phyloP scores from a whole-genome alignment of 441 rosid species.

The Euphorbia celastroides region DNA sequence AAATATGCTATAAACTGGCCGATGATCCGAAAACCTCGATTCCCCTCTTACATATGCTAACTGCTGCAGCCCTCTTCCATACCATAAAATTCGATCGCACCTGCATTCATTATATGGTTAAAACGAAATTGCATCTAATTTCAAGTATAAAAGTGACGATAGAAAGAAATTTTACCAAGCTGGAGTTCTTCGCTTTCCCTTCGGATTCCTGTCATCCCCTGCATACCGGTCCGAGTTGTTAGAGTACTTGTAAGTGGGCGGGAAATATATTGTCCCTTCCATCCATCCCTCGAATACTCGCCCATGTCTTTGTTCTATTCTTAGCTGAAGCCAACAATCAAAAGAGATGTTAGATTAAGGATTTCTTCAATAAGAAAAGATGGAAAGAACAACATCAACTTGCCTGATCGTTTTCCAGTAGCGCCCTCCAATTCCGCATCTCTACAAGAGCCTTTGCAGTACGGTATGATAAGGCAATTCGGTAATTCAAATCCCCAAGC shows the following conservation, averaged over 20 bases:
- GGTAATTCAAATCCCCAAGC: slow-evolving; percentile 97
- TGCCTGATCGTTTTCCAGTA: slow-evolving; percentile 96
- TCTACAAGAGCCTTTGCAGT: slow-evolving; percentile 93
- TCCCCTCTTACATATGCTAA: slow-evolving; percentile 94
- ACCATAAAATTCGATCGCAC: slow-evolving; percentile 98
- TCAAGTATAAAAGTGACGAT: too few species aligned
- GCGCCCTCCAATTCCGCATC: slow-evolving; percentile 90
- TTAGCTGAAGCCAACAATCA: slow-evolving; percentile 46
- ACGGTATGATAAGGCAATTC: slow-evolving; percentile 82
- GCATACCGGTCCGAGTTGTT: slow-evolving; percentile 92
- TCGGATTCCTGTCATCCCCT: slow-evolving; percentile 73
- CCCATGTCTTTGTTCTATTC: slow-evolving; percentile 74
- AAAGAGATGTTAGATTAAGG: slow-evolving; percentile 17
- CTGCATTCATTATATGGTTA: slow-evolving; percentile 29
- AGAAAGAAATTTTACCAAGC: slow-evolving; percentile 64
- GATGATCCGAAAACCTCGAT: slow-evolving; percentile 95
- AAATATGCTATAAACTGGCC: slow-evolving; percentile 90
- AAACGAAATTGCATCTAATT: background rate
- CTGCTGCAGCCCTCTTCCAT: slow-evolving; percentile 76
- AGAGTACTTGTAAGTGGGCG: slow-evolving; percentile 97
- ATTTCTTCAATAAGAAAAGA: background rate
- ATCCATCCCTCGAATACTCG: slow-evolving; percentile 85
- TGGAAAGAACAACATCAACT: slow-evolving; percentile 8
- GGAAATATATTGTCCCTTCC: slow-evolving; percentile 91
- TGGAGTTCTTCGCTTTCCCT: slow-evolving; percentile 95